A percentile compares a stretch with the other conserved stretches of the same genome.
Conservation (phyloP, 805 yeast genomes). For the Zygosaccharomyces siamensis region DNA sequence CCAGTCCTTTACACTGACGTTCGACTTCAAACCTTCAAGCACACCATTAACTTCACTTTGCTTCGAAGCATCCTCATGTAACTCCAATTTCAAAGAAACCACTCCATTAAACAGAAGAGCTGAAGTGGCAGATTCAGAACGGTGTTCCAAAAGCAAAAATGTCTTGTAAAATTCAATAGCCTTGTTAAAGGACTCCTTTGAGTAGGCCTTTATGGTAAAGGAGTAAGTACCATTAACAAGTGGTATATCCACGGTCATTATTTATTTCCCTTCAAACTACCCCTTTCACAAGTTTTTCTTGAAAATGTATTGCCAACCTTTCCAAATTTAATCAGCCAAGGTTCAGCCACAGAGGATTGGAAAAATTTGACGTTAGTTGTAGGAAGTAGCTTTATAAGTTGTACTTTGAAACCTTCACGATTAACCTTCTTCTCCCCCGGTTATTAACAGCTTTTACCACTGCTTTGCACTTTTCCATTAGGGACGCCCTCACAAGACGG, state of each 20-base stretch:
- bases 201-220: slow-evolving; percentile 49
- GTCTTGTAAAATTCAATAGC: slow-evolving; percentile 51
- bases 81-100: slow-evolving; percentile 27
- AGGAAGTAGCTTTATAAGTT: background rate
- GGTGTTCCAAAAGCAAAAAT: slow-evolving; percentile 17
- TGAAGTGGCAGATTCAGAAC: slow-evolving; percentile 9
- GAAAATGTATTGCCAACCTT: slow-evolving; percentile 15
- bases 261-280: background rate
- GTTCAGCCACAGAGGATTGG: background rate
- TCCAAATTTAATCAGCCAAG: slow-evolving; percentile 12
- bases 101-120: slow-evolving; percentile 17
- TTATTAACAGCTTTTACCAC: slow-evolving; percentile 2
- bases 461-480: slow-evolving; percentile 1
- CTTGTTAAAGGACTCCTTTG: slow-evolving; percentile 39
- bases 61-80: slow-evolving; percentile 21
- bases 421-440: background rate
- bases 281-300: background rate
- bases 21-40: slow-evolving; percentile 8
- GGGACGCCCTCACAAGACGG: slow-evolving; percentile 7
- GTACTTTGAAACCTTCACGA: background rate
- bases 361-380: background rate
- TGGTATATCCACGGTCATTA: slow-evolving; percentile 23
- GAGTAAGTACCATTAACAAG: slow-evolving; percentile 51
- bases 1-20: slow-evolving; percentile 39
- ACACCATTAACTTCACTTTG: slow-evolving; percentile 9